Evolutionary conservation across 148 eudicot species (phyloP).

Genomic region (Heliosperma pusillum): DNA sequence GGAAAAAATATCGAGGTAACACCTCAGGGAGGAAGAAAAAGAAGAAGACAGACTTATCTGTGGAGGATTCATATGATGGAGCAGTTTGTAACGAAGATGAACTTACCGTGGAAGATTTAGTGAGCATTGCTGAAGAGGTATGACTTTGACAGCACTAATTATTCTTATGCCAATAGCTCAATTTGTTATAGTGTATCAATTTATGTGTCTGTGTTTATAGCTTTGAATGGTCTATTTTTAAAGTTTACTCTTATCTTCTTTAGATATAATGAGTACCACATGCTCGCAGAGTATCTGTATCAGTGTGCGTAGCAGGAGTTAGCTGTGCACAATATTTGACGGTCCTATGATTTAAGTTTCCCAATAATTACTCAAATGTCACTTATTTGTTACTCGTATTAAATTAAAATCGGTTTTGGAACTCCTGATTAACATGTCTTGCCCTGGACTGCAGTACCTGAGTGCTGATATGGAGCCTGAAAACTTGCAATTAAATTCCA

Average conservation of each 20-base stretch:
- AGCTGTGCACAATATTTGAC: neutral
- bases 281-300: neutral
- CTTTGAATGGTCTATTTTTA: neutral
- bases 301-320: neutral
- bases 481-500: constrained; percentile 15
- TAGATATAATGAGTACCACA: neutral
- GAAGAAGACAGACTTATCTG: constrained; percentile 17
- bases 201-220: neutral
- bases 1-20: constrained; percentile 19
- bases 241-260: neutral
- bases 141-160: neutral
- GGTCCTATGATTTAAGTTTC: neutral
- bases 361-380: neutral
- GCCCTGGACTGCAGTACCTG: constrained; percentile 40
- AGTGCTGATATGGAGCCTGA: constrained; percentile 30
- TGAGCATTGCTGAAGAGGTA: constrained; percentile 82
- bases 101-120: constrained; percentile 63
- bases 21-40: constrained; percentile 17
- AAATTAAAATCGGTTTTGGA: neutral
- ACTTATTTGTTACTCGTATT: constrained; percentile 2
- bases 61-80: constrained; percentile 22
- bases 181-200: neutral
- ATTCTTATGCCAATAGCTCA: neutral
- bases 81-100: constrained; percentile 48
- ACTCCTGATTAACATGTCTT: neutral